Evolutionary conservation across 805 yeast species (phyloP).

Genomic region (Yamadazyma sp.): DNA sequence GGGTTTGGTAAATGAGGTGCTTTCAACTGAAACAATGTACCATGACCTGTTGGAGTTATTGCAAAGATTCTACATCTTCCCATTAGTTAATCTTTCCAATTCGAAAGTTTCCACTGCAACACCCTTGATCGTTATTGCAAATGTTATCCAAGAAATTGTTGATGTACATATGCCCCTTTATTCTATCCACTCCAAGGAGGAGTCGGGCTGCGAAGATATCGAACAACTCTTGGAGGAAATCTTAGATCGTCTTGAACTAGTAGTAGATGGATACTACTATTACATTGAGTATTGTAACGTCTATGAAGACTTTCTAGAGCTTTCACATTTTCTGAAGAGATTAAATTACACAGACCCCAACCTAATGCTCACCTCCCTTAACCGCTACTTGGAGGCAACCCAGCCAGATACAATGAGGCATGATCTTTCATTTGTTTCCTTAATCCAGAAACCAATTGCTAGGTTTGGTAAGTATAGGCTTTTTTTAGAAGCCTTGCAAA

Average conservation of each 20-base stretch:
- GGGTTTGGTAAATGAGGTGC: slow-evolving; percentile 43
- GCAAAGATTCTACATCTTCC: slow-evolving; percentile 42
- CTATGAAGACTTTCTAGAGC: slow-evolving; percentile 12
- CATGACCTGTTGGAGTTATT: slow-evolving; percentile 45
- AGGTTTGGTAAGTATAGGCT: slow-evolving; percentile 51
- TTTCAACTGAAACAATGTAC: slow-evolving; percentile 49
- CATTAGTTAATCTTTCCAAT: slow-evolving; percentile 16
- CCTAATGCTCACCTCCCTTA: slow-evolving; percentile 2
- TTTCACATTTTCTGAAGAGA: slow-evolving; percentile 2
- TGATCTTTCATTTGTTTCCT: slow-evolving; percentile 55
- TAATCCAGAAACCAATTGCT: slow-evolving; percentile 54
- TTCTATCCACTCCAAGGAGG: not conserved
- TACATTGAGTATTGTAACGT: slow-evolving; percentile 16
- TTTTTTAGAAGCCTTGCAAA: slow-evolving; percentile 39
- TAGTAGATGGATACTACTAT: slow-evolving; percentile 1
- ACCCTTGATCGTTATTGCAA: slow-evolving; percentile 1
- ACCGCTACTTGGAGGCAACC: slow-evolving; percentile 40
- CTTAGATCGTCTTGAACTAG: not conserved
- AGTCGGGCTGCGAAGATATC: not conserved
- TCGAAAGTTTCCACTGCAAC: slow-evolving; percentile 17
- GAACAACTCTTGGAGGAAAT: slow-evolving; percentile 1
- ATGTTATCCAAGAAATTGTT: slow-evolving; percentile 3
- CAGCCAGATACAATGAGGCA: slow-evolving; percentile 33
- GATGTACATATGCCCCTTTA: slow-evolving; percentile 1
- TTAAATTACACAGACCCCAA: not conserved